Conservation (phyloP, 345 rosid genomes). For the Raphanus sativus region DNA sequence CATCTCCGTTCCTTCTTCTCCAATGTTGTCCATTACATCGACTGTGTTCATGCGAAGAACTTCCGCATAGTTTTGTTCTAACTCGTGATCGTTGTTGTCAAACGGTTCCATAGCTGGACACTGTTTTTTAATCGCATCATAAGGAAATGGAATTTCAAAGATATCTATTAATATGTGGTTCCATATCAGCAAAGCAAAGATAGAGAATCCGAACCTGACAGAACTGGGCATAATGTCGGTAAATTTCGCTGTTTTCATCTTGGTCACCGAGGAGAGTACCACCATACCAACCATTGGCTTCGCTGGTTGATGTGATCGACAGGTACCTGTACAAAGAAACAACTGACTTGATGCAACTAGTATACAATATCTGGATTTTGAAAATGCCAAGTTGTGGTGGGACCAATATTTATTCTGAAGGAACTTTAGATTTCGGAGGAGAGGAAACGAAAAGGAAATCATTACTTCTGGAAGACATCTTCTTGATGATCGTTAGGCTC, state of each 20-base stretch:
- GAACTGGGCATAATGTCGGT: conserved; percentile 75
- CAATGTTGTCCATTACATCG: conserved; percentile 56
- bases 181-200: neutral
- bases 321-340: conserved; percentile 55
- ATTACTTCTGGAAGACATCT: conserved; percentile 79
- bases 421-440: neutral
- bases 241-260: conserved; percentile 82
- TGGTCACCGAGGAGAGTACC: conserved; percentile 89
- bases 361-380: neutral
- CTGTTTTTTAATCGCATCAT: conserved; percentile 41
- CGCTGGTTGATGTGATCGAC: conserved; percentile 58
- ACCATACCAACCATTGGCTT: conserved; percentile 87
- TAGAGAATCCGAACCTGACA: conserved; percentile 68
- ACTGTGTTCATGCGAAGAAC: conserved; percentile 52
- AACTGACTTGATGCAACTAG: conserved; percentile 16
- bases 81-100: conserved; percentile 57
- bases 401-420: neutral
- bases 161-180: neutral
- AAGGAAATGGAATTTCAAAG: conserved; percentile 1
- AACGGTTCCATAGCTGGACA: conserved; percentile 80
- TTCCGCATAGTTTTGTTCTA: conserved; percentile 63
- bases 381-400: neutral
- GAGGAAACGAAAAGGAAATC: neutral
- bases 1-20: conserved; percentile 70
- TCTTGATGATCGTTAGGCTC: conserved; percentile 55